Evolutionary conservation across 1,284 basidiomycete species (phyloP).

Genomic region (Sanghuangporus weigelae): DNA sequence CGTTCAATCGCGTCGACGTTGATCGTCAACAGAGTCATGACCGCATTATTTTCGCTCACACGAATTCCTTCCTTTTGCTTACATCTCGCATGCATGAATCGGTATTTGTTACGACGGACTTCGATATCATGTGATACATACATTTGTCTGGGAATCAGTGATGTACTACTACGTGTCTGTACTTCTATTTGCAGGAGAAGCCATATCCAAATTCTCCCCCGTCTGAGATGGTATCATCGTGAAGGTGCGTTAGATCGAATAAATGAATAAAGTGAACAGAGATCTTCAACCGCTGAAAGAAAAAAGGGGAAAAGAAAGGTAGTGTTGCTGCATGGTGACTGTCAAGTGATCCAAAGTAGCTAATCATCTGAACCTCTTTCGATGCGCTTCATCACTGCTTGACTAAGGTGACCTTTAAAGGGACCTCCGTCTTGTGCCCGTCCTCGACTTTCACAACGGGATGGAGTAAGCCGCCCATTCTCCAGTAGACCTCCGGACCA

Average conservation of each 20-base stretch:
- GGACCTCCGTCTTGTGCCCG: constrained; percentile 4
- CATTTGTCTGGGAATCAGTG: no score
- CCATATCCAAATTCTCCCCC: no score
- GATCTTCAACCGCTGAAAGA: not conserved
- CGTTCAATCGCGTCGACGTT: not conserved
- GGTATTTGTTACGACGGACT: no score
- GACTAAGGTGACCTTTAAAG: constrained; percentile 12
- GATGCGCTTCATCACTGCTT: not conserved
- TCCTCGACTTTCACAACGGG: constrained; percentile 3
- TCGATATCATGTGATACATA: no score
- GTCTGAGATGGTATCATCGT: not conserved
- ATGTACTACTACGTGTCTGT: no score
- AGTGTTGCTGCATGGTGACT: not conserved
- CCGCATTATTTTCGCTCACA: no score
- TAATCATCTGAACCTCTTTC: not conserved
- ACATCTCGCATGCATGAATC: no score
- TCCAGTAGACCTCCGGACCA: constrained; percentile 10
- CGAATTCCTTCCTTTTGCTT: no score
- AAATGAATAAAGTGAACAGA: not conserved
- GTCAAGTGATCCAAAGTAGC: no score
- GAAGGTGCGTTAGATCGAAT: not conserved
- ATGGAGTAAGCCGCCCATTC: not conserved
- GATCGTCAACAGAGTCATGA: not conserved
- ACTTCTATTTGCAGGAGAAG: no score
- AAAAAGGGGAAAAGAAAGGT: not conserved